Conservation (phyloP, 345 rosid species). For the Melastoma malabathricum region DNA sequence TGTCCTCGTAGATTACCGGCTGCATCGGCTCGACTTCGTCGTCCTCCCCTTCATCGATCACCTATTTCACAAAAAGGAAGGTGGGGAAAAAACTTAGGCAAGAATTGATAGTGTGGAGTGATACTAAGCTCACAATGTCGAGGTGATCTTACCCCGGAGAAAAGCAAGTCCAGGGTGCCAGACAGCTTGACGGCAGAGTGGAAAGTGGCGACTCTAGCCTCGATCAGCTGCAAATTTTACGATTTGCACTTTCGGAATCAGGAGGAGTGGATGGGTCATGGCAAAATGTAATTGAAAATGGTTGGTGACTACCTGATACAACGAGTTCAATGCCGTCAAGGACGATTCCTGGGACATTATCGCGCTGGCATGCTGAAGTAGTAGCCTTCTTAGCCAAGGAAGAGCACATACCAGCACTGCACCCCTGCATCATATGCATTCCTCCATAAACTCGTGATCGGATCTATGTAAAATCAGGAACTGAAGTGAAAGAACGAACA, state of each 20-base stretch:
- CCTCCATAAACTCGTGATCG: not conserved
- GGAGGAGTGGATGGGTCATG: not conserved
- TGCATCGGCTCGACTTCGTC: slow-evolving; percentile 16
- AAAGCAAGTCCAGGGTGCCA: slow-evolving; percentile 43
- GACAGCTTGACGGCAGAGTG: slow-evolving; percentile 62
- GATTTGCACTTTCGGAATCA: slow-evolving; percentile 3
- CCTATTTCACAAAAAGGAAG: slow-evolving; percentile 16
- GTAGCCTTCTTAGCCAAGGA: slow-evolving; percentile 78
- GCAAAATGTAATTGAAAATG: not conserved
- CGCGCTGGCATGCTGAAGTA: slow-evolving; percentile 75
- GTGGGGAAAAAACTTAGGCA: not conserved
- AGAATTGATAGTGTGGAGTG: not conserved
- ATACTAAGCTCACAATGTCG: not conserved
- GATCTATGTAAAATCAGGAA: not conserved
- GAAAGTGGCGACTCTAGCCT: slow-evolving; percentile 64
- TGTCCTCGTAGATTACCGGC: slow-evolving; percentile 59
- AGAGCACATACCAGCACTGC: slow-evolving; percentile 73
- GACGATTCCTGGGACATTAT: slow-evolving; percentile 84
- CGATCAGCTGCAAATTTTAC: slow-evolving; percentile 47
- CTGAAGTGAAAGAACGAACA: not conserved
- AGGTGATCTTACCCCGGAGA: slow-evolving; percentile 26
- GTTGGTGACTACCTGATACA: slow-evolving; percentile 54
- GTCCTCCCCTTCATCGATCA: slow-evolving; percentile 37
- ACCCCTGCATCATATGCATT: slow-evolving; percentile 38
- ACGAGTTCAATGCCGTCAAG: slow-evolving; percentile 48